A percentile compares a stretch with the other conserved stretches of the same genome.
These are phyloP conservation scores for Dunaliella sp. DNA, from an alignment of 139 green algal genomes.

Conservation along the genomic window DNA sequence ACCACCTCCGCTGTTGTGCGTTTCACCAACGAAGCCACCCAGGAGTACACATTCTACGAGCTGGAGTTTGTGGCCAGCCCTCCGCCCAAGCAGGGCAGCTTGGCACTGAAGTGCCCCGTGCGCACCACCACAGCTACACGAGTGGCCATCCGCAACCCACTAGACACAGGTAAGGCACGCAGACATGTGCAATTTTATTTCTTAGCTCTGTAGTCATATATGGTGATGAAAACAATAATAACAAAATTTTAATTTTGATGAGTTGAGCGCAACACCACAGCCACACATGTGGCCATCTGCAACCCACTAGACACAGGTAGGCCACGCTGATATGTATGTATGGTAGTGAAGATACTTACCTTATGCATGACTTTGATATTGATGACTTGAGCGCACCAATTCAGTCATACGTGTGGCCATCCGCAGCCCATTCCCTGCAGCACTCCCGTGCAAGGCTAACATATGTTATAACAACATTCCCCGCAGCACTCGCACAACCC, in stretches of 20 bases:
- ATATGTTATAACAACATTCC: no score
- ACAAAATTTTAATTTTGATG: no score
- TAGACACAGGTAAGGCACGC: slow-evolving; percentile 34
- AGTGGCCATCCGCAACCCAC: slow-evolving; percentile 66
- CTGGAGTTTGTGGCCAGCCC: slow-evolving; percentile 54
- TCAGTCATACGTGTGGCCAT: no score
- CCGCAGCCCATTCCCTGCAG: no score
- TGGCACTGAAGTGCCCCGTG: slow-evolving; percentile 67
- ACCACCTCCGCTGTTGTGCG: slow-evolving; percentile 46
- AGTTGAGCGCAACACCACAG: slow-evolving; percentile 43
- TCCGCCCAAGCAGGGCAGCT: slow-evolving; percentile 33
- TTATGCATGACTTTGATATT: no score
- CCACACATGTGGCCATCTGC: slow-evolving; percentile 36
- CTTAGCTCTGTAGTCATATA: no score
- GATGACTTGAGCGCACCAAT: no score
- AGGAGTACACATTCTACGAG: slow-evolving; percentile 75
- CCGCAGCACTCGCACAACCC: not conserved
- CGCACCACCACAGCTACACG: slow-evolving; percentile 39
- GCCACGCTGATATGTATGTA: no score
- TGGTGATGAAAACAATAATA: no score
- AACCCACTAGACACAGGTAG: slow-evolving; percentile 59
- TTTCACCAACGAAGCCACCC: slow-evolving; percentile 73
- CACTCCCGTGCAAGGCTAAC: no score
- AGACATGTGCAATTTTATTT: no score
- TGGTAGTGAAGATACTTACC: no score